Percentiles rank a stretch among this genome's conserved stretches.
Evolutionary conservation across 305 asterid genomes (phyloP).

Genomic region (Rubia tinctorum): DNA sequence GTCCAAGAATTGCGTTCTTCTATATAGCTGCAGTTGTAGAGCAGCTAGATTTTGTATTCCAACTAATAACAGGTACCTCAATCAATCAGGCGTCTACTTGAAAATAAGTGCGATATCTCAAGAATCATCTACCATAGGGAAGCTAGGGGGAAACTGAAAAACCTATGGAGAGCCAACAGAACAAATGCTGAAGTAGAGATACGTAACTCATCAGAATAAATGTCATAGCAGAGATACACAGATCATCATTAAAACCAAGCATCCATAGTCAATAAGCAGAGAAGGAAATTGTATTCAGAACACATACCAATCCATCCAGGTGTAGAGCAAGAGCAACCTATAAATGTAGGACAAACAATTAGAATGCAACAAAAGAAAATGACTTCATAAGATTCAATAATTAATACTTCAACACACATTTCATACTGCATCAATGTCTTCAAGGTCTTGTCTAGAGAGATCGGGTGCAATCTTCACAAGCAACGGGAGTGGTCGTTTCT

Average conservation of each 20-base stretch:
- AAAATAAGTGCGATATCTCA: not conserved
- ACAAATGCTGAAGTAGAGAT: not conserved
- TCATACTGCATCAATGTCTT: conserved; percentile 91
- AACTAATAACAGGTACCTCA: not conserved
- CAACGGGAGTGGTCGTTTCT: conserved; percentile 95
- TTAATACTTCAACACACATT: not conserved
- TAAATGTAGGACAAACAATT: conserved; percentile 25
- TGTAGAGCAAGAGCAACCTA: conserved; percentile 98
- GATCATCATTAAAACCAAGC: not conserved
- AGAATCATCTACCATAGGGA: not conserved
- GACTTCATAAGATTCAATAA: conserved; percentile 12
- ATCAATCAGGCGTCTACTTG: not conserved
- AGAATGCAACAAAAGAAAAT: conserved; percentile 12
- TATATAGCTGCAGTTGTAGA: not conserved
- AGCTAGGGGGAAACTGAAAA: not conserved
- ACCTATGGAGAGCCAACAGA: not conserved
- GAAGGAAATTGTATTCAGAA: not conserved
- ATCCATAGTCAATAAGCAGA: not conserved
- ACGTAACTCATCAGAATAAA: not conserved
- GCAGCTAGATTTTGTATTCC: not conserved
- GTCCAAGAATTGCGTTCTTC: not conserved
- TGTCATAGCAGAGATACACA: not conserved
- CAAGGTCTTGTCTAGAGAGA: conserved; percentile 89
- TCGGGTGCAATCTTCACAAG: conserved; percentile 98
- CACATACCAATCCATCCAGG: conserved; percentile 89